These are phyloP conservation scores for Kuraishia piskuri DNA, from an alignment of 805 yeast genomes.

Conservation along the genomic window DNA sequence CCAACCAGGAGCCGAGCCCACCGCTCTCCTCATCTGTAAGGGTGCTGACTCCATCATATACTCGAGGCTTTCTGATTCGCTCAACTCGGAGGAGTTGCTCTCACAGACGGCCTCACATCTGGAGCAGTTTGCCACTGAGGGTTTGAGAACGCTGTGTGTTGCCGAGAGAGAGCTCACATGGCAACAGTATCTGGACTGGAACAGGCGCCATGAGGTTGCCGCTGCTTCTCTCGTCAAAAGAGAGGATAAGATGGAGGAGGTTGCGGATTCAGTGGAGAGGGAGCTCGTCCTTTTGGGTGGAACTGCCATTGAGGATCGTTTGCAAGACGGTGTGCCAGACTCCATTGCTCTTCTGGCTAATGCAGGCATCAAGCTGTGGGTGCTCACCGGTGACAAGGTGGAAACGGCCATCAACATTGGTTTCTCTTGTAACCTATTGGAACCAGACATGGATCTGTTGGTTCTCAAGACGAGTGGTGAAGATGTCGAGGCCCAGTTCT, in stretches of 20 bases:
- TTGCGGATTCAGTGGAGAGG: conserved; percentile 65
- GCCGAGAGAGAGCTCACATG: conserved; percentile 62
- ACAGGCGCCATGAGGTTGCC: conserved; percentile 51
- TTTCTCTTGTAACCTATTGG: conserved; percentile 71
- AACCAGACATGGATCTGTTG: conserved; percentile 67
- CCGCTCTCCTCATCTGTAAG: conserved; percentile 64
- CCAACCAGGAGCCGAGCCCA: conserved; percentile 37
- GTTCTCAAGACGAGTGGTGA: conserved; percentile 54
- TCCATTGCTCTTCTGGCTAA: conserved; percentile 58
- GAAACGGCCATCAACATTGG: conserved; percentile 87
- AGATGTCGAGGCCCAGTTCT: conserved; percentile 37
- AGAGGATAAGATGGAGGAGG: conserved; percentile 65
- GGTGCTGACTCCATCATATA: conserved; percentile 83
- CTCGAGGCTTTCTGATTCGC: conserved; percentile 44
- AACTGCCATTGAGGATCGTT: conserved; percentile 79
- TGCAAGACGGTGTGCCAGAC: conserved; percentile 84
- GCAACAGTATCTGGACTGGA: conserved; percentile 59
- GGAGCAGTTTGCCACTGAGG: conserved; percentile 77
- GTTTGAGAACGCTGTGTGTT: conserved; percentile 73
- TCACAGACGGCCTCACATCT: conserved; percentile 64
- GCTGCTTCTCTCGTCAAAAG: conserved; percentile 53
- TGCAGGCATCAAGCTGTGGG: conserved; percentile 84
- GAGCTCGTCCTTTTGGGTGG: conserved; percentile 66
- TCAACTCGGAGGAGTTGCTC: conserved; percentile 32
- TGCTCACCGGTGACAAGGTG: conserved; percentile 81